These are phyloP conservation scores for Syncephalis plumigaleata DNA, from an alignment of 371 early-diverging fungal species.

Conservation along the genomic window DNA sequence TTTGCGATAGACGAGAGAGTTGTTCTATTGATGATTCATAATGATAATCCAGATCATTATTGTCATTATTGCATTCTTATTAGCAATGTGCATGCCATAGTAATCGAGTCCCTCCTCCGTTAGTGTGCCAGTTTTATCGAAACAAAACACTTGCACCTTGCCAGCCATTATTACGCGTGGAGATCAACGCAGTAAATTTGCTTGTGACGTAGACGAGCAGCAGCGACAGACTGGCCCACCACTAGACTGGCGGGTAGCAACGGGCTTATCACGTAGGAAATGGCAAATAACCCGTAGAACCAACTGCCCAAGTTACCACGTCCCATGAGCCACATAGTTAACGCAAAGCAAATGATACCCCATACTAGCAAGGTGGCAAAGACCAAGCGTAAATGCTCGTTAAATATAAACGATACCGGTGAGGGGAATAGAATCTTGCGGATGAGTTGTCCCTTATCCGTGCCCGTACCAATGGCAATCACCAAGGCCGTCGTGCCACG, in stretches of 20 bases:
- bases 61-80: too few species aligned
- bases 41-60: background rate
- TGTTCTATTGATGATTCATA: background rate
- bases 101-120: slow-evolving; percentile 18
- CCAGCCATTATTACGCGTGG: slow-evolving; percentile 47
- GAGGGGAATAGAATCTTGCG: slow-evolving; percentile 59
- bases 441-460: slow-evolving; percentile 64
- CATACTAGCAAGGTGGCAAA: slow-evolving; percentile 34
- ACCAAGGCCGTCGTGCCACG: slow-evolving; percentile 30
- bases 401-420: slow-evolving; percentile 48
- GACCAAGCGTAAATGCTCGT: slow-evolving; percentile 52
- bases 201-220: slow-evolving; percentile 37
- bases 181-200: slow-evolving; percentile 56
- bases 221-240: slow-evolving; percentile 73
- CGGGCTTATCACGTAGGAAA: slow-evolving; percentile 45
- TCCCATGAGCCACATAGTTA: slow-evolving; percentile 35
- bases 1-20: slow-evolving; percentile 1
- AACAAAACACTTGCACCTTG: slow-evolving; percentile 75
- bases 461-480: slow-evolving; percentile 50
- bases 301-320: slow-evolving; percentile 30
- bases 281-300: slow-evolving; percentile 53
- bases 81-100: slow-evolving; percentile 1
- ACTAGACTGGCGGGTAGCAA: slow-evolving; percentile 62
- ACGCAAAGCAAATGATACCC: slow-evolving; percentile 30
- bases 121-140: slow-evolving; percentile 75